Evolutionary conservation across 192 early-diverging fungal species (phyloP), one percentile per base, ranked within the genome.

Genomic region (Coemansia erecta): DNA sequence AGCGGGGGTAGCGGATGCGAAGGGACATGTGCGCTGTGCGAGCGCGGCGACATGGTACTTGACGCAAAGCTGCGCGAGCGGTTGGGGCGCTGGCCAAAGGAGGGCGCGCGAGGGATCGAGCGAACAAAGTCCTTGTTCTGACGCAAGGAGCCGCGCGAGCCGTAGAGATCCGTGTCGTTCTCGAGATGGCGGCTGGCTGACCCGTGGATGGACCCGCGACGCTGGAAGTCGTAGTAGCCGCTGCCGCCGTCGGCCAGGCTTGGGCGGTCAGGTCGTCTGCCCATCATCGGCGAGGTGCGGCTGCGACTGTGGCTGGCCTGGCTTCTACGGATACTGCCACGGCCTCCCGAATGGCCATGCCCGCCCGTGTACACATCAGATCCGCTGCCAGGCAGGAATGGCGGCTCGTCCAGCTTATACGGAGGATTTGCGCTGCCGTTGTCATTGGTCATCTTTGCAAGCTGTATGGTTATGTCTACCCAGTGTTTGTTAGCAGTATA

Each of bases 211-310:
- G 55, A 53, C 15, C 60, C 47, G 49, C 62, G 61, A 7, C 59
- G 65, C 28, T 60, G 61, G 37, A 68, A 61, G 28, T 63, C 66
- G 19, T 68, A 51, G 66, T 70, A 66, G 60, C 63, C 56, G 53
- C 40, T 24, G 49, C 53, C 46, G 61, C 58, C 37, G 24, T 55
- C n/a, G 40, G 39, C 54, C 17, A 56, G 60, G 26, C 53, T 45
- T 12, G 55, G 56, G 33, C 59, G 53, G 33, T 40, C 58, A 31
- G 57, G 63, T 17, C 61, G 51, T 37, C 60, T 63, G 48, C 63
- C 42, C 33, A 56, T 59, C 9, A 49, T 52, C 13, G 60, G 55
- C 35, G 66, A 65, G 9, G 35, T 55, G 39, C 54, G 63, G 43
- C 54, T 56, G 39, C 48, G 63, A 35, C 54, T 56, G 23, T 56